Evolutionary conservation across 257 asterid genomes (phyloP).

Genomic region (Solanum pinnatisectum): DNA sequence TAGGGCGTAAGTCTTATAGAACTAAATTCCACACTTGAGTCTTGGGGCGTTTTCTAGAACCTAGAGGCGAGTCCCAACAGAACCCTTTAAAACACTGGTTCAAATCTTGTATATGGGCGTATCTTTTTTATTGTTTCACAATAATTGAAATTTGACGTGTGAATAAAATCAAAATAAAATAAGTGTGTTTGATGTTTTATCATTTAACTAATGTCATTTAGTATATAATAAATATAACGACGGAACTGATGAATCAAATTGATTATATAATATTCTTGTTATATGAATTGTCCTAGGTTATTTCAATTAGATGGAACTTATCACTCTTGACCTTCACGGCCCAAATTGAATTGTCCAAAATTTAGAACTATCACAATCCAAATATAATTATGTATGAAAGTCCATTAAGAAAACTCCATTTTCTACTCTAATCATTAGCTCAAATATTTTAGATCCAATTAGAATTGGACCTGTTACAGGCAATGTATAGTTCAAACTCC

Average conservation of each 20-base stretch:
- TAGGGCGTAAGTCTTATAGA: too few species aligned
- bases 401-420: not conserved
- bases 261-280: not conserved
- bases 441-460: not conserved
- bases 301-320: not conserved
- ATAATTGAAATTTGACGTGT: not conserved
- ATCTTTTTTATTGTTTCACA: not conserved
- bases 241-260: not conserved
- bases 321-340: not conserved
- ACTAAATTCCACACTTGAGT: too few species aligned
- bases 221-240: not conserved
- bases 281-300: not conserved
- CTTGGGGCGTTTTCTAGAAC: too few species aligned
- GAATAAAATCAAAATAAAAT: not conserved
- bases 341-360: not conserved
- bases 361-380: not conserved
- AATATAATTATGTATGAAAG: not conserved
- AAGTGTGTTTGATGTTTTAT: not conserved
- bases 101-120: not conserved
- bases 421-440: not conserved
- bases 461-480: not conserved
- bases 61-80: too few species aligned
- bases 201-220: not conserved
- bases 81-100: not conserved
- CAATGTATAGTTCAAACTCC: not conserved